Conservation (phyloP, 306 rosid species). For the Carpinus fangiana region DNA sequence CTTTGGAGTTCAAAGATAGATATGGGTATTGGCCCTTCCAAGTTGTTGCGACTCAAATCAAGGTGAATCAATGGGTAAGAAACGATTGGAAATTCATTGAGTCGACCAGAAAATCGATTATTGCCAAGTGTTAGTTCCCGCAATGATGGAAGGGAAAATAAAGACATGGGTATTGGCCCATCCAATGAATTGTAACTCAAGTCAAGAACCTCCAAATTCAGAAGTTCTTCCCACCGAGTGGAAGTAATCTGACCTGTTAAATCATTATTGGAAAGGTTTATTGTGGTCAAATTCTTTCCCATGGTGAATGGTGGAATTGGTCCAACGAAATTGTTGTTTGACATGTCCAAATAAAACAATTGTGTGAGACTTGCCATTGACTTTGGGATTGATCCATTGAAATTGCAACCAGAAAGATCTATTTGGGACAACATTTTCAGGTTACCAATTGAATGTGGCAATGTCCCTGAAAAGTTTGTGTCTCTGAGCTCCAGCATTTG, state of each 20-base stretch:
- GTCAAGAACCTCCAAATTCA: constrained; percentile 19
- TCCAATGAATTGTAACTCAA: constrained; percentile 20
- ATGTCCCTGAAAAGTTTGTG: constrained; percentile 32
- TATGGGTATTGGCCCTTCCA: constrained; percentile 9
- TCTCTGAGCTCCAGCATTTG: not conserved
- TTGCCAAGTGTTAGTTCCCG: not conserved
- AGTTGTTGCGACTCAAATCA: constrained; percentile 8
- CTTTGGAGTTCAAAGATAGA: not conserved
- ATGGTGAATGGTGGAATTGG: constrained; percentile 36
- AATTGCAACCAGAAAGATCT: constrained; percentile 29
- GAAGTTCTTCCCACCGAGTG: constrained; percentile 13
- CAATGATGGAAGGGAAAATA: constrained; percentile 28
- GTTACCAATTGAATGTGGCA: constrained; percentile 30
- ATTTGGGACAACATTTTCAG: constrained; percentile 25
- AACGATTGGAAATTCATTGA: constrained; percentile 9
- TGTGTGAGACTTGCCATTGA: constrained; percentile 29
- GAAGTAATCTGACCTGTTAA: constrained; percentile 20
- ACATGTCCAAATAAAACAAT: constrained; percentile 36
- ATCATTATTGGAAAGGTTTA: constrained; percentile 23
- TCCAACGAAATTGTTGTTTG: constrained; percentile 31
- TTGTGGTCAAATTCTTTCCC: constrained; percentile 25
- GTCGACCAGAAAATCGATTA: constrained; percentile 30
- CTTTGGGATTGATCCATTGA: constrained; percentile 33
- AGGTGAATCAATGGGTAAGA: no score
- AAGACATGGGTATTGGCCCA: constrained; percentile 29